phyloP scores from a whole-genome alignment of 306 rosid genomes.

The Prunus mongolica region DNA sequence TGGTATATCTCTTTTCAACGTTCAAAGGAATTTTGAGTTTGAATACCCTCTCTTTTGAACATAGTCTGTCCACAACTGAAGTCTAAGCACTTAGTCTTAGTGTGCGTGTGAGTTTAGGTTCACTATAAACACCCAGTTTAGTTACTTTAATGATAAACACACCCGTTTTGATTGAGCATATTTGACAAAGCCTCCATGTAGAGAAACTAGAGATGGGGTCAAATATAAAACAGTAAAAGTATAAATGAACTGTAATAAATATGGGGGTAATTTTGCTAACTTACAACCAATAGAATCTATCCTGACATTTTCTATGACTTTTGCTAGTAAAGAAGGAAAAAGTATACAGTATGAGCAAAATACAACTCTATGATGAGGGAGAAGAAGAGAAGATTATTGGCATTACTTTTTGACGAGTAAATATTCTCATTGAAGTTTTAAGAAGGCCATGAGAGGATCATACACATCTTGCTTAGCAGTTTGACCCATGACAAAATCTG shows the following conservation, averaged over 20 bases:
- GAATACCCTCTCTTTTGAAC: no score
- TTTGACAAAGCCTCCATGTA: neutral
- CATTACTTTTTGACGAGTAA: neutral
- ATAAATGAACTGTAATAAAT: neutral
- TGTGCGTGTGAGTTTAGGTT: no score
- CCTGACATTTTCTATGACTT: no score
- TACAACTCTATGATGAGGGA: neutral
- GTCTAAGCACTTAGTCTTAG: no score
- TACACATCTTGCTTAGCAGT: slow-evolving; percentile 35
- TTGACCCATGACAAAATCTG: slow-evolving; percentile 33
- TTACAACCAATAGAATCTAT: no score
- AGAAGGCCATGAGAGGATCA: slow-evolving; percentile 37
- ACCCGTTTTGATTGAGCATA: no score
- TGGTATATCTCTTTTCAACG: no score
- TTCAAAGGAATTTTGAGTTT: no score
- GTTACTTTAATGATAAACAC: no score
- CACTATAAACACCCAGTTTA: no score
- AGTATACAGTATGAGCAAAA: neutral
- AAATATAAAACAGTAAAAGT: neutral
- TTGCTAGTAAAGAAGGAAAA: neutral
- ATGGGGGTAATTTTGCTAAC: neutral
- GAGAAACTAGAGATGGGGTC: neutral
- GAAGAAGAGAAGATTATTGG: neutral
- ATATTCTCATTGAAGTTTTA: slow-evolving; percentile 19
- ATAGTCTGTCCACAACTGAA: no score